phyloP scores from a whole-genome alignment of 768 basidiomycete genomes.

The Auriscalpium microsporum region DNA sequence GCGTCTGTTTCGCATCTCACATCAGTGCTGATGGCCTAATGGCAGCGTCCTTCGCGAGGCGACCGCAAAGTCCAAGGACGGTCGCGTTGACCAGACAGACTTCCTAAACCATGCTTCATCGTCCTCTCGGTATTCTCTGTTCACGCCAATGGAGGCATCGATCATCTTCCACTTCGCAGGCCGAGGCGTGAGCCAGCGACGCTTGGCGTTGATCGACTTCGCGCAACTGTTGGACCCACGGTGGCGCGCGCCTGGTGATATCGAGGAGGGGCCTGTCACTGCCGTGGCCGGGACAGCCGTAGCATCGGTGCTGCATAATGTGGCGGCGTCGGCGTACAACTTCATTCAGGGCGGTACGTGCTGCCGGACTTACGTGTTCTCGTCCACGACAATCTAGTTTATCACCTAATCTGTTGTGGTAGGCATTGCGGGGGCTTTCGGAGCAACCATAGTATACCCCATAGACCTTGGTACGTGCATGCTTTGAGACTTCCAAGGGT shows the following conservation, averaged over 20 bases:
- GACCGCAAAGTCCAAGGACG: slow-evolving; percentile 84
- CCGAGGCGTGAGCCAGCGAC: slow-evolving; percentile 58
- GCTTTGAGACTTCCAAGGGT: not conserved
- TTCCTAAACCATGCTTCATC: slow-evolving; percentile 85
- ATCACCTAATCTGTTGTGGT: slow-evolving; percentile 12
- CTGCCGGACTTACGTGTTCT: not conserved
- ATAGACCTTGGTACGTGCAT: slow-evolving; percentile 75
- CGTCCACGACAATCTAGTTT: not conserved
- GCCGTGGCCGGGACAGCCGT: slow-evolving; percentile 20
- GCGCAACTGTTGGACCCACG: slow-evolving; percentile 86
- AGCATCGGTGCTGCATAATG: slow-evolving; percentile 40
- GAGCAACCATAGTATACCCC: slow-evolving; percentile 97
- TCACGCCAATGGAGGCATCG: slow-evolving; percentile 96
- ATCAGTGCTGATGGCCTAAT: slow-evolving; percentile 1
- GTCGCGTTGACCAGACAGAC: slow-evolving; percentile 92
- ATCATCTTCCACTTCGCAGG: slow-evolving; percentile 98
- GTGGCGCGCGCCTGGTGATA: slow-evolving; percentile 66
- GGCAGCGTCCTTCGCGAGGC: slow-evolving; percentile 82
- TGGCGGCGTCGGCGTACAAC: slow-evolving; percentile 72
- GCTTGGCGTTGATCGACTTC: slow-evolving; percentile 84
- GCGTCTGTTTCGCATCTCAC: slow-evolving; percentile 11
- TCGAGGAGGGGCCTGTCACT: slow-evolving; percentile 26
- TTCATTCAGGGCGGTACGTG: slow-evolving; percentile 75
- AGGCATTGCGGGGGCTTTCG: slow-evolving; percentile 89
- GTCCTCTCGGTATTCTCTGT: slow-evolving; percentile 86